Conservation (phyloP, 129 eudicot genomes). For the Centaurea solstitialis region DNA sequence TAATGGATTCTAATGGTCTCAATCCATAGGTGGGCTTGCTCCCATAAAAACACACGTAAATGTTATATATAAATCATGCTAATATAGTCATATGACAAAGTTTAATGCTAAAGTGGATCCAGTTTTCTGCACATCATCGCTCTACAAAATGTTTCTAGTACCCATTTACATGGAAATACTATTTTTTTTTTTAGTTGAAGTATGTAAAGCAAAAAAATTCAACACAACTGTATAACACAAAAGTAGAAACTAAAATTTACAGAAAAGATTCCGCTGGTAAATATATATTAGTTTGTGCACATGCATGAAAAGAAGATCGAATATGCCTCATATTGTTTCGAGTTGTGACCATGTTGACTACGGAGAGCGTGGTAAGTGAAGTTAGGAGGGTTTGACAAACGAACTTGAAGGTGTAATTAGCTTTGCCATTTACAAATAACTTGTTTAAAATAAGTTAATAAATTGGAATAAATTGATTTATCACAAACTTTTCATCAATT, state of each 20-base stretch:
- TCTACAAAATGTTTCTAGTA: background rate
- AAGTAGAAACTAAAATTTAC: background rate
- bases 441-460: too few species aligned
- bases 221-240: background rate
- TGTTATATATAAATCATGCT: background rate
- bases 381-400: conserved; percentile 61
- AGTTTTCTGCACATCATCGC: background rate
- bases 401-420: conserved; percentile 72
- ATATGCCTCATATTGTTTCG: conserved; percentile 47
- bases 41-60: background rate
- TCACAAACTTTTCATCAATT: too few species aligned
- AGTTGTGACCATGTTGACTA: conserved; percentile 35
- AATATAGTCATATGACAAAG: background rate
- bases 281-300: too few species aligned
- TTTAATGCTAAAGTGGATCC: background rate
- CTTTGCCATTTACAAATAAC: conserved; percentile 67
- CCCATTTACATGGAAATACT: background rate
- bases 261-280: background rate
- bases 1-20: background rate
- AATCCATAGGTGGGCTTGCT: background rate
- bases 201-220: background rate
- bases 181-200: too few species aligned
- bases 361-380: conserved; percentile 74
- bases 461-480: too few species aligned
- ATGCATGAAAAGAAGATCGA: background rate